These are phyloP conservation scores for Kwoniella pini DNA, from an alignment of 768 basidiomycete species.

Conservation along the genomic window DNA sequence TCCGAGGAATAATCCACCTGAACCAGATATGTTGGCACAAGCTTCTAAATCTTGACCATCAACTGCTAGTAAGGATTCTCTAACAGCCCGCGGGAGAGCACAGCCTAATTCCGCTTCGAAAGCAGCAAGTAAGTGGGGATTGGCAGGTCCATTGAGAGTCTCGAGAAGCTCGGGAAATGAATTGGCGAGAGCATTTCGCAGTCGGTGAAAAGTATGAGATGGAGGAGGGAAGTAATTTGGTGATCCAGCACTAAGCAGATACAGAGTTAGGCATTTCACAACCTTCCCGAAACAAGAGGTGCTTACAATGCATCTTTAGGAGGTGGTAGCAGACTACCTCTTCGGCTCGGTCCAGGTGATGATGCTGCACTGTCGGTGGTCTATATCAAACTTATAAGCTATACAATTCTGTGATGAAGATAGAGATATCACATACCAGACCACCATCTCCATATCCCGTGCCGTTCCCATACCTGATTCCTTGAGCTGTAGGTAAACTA, in stretches of 20 bases:
- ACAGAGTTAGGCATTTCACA: background rate
- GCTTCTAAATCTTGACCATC: constrained; percentile 84
- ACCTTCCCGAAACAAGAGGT: background rate
- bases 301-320: constrained; percentile 35
- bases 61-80: constrained; percentile 81
- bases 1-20: constrained; percentile 94
- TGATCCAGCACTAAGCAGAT: constrained; percentile 24
- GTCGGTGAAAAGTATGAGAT: constrained; percentile 76
- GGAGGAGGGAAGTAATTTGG: constrained; percentile 68
- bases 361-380: constrained; percentile 35
- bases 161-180: constrained; percentile 94
- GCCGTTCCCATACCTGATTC: constrained; percentile 15
- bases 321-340: constrained; percentile 37
- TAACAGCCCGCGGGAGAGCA: constrained; percentile 74
- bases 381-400: constrained; percentile 5
- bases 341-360: constrained; percentile 46
- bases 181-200: constrained; percentile 75
- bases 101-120: constrained; percentile 80
- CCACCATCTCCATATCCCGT: constrained; percentile 8
- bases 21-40: constrained; percentile 57
- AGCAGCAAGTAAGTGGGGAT: constrained; percentile 73
- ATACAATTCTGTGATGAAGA: background rate
- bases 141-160: constrained; percentile 88
- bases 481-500: constrained; percentile 66
- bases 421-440: constrained; percentile 13